Evolutionary conservation across 345 rosid genomes (phyloP).

Genomic region (Syzygium aqueum): DNA sequence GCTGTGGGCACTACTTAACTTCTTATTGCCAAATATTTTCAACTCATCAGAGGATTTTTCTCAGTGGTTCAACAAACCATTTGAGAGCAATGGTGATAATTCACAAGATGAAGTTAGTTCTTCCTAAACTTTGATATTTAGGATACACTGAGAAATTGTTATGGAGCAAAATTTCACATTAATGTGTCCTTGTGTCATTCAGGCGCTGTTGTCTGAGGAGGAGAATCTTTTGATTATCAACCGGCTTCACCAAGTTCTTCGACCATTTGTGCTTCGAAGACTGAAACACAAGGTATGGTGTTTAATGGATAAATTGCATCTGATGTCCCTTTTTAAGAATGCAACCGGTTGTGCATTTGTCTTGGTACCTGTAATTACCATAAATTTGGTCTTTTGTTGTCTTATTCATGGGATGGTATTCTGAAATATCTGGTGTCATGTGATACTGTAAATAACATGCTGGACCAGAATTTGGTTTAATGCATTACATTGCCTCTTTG

Average conservation of each 20-base stretch:
- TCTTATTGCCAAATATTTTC: conserved; percentile 85
- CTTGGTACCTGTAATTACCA: background rate
- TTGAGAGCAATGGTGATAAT: conserved; percentile 79
- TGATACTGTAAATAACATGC: background rate
- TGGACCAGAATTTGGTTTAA: background rate
- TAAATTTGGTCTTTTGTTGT: background rate
- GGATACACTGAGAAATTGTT: background rate
- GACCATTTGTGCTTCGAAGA: conserved; percentile 91
- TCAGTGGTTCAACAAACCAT: conserved; percentile 97
- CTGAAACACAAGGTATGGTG: conserved; percentile 79
- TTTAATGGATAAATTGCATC: background rate
- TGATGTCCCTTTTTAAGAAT: background rate
- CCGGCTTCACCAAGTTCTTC: conserved; percentile 93
- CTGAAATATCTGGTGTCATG: background rate
- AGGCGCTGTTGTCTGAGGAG: conserved; percentile 92
- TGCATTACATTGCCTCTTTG: background rate
- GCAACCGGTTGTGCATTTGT: background rate
- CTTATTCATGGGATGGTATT: background rate
- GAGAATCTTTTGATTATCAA: conserved; percentile 86
- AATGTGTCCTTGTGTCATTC: background rate
- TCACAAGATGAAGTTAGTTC: conserved; percentile 71
- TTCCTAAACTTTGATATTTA: conserved; percentile 2
- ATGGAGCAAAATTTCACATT: background rate
- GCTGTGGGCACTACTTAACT: conserved; percentile 90
- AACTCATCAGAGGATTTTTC: conserved; percentile 93